Evolutionary conservation across 371 early-diverging fungal genomes (phyloP).

Genomic region (Capillidium heterosporum): DNA sequence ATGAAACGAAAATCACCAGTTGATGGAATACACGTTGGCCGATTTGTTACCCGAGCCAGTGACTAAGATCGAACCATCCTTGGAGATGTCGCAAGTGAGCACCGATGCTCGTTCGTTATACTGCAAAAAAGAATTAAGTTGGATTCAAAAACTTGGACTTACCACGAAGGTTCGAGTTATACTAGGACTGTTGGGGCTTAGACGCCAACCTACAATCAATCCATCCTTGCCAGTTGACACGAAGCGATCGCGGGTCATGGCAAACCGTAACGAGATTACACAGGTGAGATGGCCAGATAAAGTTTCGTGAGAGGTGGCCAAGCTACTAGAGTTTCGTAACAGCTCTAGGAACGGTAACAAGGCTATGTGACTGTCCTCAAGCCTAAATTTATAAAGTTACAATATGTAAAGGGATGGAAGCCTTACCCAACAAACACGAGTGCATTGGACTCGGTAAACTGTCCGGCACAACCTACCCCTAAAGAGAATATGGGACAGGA

Average conservation of each 20-base stretch:
- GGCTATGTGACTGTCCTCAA: not conserved
- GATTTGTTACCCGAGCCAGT: conserved; percentile 4
- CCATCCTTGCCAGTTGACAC: conserved; percentile 4
- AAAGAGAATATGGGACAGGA: conserved; percentile 3
- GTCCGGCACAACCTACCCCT: not conserved
- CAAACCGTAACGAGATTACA: not conserved
- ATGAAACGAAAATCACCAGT: not conserved
- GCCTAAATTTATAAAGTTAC: not conserved
- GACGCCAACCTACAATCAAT: conserved; percentile 1
- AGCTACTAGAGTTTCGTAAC: not conserved
- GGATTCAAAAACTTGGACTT: not conserved
- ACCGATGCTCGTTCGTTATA: not conserved
- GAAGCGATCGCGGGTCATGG: not conserved
- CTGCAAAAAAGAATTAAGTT: not conserved
- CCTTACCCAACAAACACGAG: not conserved
- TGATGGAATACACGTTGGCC: not conserved
- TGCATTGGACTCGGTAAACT: not conserved
- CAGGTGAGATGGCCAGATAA: not conserved
- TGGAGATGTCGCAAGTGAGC: not conserved
- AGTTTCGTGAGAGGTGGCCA: not conserved
- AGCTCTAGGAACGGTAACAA: not conserved
- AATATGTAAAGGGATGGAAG: not conserved
- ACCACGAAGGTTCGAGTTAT: not conserved
- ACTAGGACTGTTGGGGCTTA: not conserved
- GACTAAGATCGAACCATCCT: not conserved